Conservation (phyloP, 2,329 filamentous ascomycete genomes). For the Sphaerulina vaccinii region DNA sequence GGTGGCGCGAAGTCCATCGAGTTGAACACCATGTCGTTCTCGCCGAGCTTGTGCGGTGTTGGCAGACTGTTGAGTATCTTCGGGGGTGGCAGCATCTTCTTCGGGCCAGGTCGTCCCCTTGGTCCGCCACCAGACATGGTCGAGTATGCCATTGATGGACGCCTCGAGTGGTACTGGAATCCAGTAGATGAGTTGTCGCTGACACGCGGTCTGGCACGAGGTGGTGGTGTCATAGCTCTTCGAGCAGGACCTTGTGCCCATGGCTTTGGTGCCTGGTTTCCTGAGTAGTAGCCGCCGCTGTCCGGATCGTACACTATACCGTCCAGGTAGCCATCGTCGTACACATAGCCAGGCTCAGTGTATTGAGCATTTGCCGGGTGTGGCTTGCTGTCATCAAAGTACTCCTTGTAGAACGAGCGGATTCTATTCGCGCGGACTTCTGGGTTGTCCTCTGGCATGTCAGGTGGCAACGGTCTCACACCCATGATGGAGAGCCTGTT, state of each 20-base stretch:
- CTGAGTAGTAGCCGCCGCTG: slow-evolving; percentile 62
- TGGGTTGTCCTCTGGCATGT: slow-evolving; percentile 84
- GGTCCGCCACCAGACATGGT: slow-evolving; percentile 33
- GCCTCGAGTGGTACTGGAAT: slow-evolving; percentile 38
- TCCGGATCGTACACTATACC: slow-evolving; percentile 57
- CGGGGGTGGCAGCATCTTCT: slow-evolving; percentile 68
- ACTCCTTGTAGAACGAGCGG: slow-evolving; percentile 98
- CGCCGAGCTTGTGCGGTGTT: slow-evolving; percentile 83
- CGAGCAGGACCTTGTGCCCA: slow-evolving; percentile 83
- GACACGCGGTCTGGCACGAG: slow-evolving; percentile 59
- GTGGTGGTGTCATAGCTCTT: slow-evolving; percentile 93
- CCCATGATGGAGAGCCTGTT: slow-evolving; percentile 56
- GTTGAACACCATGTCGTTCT: slow-evolving; percentile 64
- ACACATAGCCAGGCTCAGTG: slow-evolving; percentile 35
- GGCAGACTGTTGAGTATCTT: slow-evolving; percentile 72
- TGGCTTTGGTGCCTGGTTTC: slow-evolving; percentile 48
- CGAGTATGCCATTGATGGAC: slow-evolving; percentile 36
- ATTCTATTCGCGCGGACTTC: slow-evolving; percentile 95
- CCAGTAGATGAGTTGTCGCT: slow-evolving; percentile 40
- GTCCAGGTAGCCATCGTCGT: slow-evolving; percentile 76
- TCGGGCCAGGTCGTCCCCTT: slow-evolving; percentile 41
- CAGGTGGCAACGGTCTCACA: slow-evolving; percentile 80
- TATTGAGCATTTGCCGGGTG: slow-evolving; percentile 44
- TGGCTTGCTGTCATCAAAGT: slow-evolving; percentile 81
- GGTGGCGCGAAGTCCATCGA: slow-evolving; percentile 87